phyloP scores from a whole-genome alignment of 495 filamentous ascomycete species.

The Tuber magnatum region DNA sequence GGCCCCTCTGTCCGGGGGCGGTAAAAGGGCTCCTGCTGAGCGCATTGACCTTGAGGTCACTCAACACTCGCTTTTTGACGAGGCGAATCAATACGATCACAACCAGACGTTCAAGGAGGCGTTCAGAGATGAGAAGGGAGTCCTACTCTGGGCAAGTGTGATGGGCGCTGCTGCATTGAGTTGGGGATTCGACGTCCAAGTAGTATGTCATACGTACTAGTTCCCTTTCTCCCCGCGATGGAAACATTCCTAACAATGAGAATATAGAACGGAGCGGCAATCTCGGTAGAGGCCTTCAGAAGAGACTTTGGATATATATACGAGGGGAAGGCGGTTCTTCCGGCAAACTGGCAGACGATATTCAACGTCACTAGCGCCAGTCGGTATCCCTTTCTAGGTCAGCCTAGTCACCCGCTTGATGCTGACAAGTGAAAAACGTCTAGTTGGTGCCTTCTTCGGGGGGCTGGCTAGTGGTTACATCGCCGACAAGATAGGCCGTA shows the following conservation, averaged over 20 bases:
- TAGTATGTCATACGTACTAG: constrained; percentile 8
- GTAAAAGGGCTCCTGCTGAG: background rate
- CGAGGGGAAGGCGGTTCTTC: constrained; percentile 38
- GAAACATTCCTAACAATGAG: background rate
- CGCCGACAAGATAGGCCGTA: too few relatives aligned
- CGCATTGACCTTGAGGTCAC: background rate
- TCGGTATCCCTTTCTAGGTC: background rate
- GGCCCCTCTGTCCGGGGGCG: background rate
- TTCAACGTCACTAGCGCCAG: constrained; percentile 41
- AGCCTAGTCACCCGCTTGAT: constrained; percentile 30
- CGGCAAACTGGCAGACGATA: constrained; percentile 43
- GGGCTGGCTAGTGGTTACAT: too few relatives aligned
- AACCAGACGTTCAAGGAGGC: constrained; percentile 13
- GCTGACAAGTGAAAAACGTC: too few relatives aligned
- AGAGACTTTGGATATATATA: constrained; percentile 42
- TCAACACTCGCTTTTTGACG: constrained; percentile 12
- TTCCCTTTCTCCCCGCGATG: background rate
- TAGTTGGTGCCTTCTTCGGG: too few relatives aligned
- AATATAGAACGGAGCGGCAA: constrained; percentile 40
- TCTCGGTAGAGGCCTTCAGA: constrained; percentile 43
- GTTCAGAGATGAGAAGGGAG: constrained; percentile 8
- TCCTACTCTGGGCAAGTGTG: constrained; percentile 12
- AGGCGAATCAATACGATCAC: constrained; percentile 12
- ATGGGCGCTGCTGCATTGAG: constrained; percentile 14
- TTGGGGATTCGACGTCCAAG: constrained; percentile 45